Evolutionary conservation across 176 grass and related monocot genomes (phyloP).

Genomic region (Otatea glauca): DNA sequence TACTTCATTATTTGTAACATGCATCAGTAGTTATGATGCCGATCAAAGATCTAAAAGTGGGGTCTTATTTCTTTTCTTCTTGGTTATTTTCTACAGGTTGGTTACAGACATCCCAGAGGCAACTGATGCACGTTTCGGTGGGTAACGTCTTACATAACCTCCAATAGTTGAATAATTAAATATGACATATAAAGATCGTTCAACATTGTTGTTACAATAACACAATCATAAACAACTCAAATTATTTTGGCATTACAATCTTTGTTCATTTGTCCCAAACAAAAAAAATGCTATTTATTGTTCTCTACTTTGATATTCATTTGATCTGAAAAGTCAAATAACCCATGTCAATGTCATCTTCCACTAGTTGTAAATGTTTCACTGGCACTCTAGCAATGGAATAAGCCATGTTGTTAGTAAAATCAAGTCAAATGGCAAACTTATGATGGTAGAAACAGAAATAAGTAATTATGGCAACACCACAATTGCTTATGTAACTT

Average conservation of each 20-base stretch:
- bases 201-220: slow-evolving; percentile 16
- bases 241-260: neutral
- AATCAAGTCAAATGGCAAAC: slow-evolving; percentile 8
- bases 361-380: neutral
- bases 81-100: slow-evolving; percentile 64
- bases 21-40: slow-evolving; percentile 16
- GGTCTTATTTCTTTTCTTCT: slow-evolving; percentile 34
- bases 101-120: slow-evolving; percentile 89
- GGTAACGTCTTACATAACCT: slow-evolving; percentile 57
- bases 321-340: neutral
- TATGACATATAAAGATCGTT: slow-evolving; percentile 6
- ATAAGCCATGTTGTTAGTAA: slow-evolving; percentile 15
- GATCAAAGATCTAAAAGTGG: slow-evolving; percentile 46
- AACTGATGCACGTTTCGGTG: slow-evolving; percentile 71
- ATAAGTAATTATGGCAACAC: slow-evolving; percentile 18
- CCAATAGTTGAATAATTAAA: slow-evolving; percentile 34
- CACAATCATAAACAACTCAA: neutral
- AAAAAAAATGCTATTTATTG: neutral
- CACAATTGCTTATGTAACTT: neutral
- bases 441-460: slow-evolving; percentile 25
- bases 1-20: slow-evolving; percentile 25
- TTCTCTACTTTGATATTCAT: slow-evolving; percentile 4
- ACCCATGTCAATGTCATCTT: neutral
- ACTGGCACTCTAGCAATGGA: neutral
- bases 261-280: neutral